Conservation (phyloP, 768 basidiomycete genomes). For the Lentinula sp. region DNA sequence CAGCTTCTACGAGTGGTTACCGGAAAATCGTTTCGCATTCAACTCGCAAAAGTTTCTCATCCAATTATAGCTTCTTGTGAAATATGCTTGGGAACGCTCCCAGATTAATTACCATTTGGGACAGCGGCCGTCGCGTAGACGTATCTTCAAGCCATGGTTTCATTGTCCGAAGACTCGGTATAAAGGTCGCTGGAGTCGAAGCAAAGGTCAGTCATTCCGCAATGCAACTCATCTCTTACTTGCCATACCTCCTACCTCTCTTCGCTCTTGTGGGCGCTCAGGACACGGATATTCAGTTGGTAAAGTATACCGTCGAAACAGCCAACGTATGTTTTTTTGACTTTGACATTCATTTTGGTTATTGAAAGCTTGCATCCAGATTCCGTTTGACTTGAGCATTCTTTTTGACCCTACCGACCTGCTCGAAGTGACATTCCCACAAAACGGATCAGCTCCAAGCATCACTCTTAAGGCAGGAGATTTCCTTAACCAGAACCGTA, state of each 20-base stretch:
- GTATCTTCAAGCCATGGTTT: not conserved
- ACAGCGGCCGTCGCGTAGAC: not conserved
- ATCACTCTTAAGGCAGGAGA: slow-evolving; percentile 22
- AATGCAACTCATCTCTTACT: not conserved
- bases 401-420: slow-evolving; percentile 18
- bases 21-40: not conserved
- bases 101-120: not conserved
- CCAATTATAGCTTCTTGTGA: not conserved
- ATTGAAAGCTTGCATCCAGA: slow-evolving; percentile 7
- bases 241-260: slow-evolving; percentile 5
- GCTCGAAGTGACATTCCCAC: slow-evolving; percentile 20
- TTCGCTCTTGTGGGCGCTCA: not conserved
- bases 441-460: slow-evolving; percentile 12
- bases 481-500: slow-evolving; percentile 9
- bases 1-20: not conserved
- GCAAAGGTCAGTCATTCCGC: not conserved
- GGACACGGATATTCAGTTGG: not conserved
- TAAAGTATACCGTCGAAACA: not conserved
- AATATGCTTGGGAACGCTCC: not conserved
- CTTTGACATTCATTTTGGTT: not conserved
- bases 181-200: not conserved
- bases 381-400: slow-evolving; percentile 16
- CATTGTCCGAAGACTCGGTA: not conserved
- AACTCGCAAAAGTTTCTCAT: not conserved
- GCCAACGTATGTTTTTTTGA: not conserved